These are phyloP conservation scores for Leptomonas pyrrhocoris DNA, from an alignment of 208 protist genomes.

Conservation along the genomic window DNA sequence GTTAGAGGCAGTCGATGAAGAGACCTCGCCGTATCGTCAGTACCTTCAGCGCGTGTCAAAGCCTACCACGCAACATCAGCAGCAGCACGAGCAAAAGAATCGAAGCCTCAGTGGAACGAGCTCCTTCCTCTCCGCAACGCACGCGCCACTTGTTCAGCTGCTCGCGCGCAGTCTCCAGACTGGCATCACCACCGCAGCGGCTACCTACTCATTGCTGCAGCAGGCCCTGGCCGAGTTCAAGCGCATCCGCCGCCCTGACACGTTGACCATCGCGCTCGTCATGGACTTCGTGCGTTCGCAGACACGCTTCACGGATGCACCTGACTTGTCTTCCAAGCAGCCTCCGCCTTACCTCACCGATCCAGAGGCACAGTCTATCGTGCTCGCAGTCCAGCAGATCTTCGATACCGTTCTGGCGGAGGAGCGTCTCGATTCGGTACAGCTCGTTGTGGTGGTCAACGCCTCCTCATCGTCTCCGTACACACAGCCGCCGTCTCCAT, in stretches of 20 bases:
- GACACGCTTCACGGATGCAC: no score
- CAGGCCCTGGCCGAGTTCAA: slow-evolving; percentile 31
- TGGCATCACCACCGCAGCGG: background rate
- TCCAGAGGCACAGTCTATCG: slow-evolving; percentile 7
- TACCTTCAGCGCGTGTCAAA: slow-evolving; percentile 4
- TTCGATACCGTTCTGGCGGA: slow-evolving; percentile 16
- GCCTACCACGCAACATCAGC: background rate
- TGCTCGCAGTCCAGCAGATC: slow-evolving; percentile 17
- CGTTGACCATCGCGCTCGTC: slow-evolving; percentile 41
- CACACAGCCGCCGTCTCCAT: background rate
- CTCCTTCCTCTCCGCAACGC: background rate
- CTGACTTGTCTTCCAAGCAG: background rate
- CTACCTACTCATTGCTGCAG: slow-evolving; percentile 4
- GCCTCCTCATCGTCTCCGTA: background rate
- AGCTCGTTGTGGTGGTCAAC: slow-evolving; percentile 10
- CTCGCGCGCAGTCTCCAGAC: slow-evolving; percentile 3
- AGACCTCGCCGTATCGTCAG: slow-evolving; percentile 20
- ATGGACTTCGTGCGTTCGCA: slow-evolving; percentile 34
- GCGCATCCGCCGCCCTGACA: slow-evolving; percentile 41
- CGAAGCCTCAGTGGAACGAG: background rate
- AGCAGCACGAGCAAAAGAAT: background rate
- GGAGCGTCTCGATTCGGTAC: slow-evolving; percentile 12
- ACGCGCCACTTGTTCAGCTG: slow-evolving; percentile 14
- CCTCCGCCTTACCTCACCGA: background rate
- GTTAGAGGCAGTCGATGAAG: slow-evolving; percentile 11